Evolutionary conservation across 306 rosid species (phyloP).

Genomic region (Benincasa hispida): DNA sequence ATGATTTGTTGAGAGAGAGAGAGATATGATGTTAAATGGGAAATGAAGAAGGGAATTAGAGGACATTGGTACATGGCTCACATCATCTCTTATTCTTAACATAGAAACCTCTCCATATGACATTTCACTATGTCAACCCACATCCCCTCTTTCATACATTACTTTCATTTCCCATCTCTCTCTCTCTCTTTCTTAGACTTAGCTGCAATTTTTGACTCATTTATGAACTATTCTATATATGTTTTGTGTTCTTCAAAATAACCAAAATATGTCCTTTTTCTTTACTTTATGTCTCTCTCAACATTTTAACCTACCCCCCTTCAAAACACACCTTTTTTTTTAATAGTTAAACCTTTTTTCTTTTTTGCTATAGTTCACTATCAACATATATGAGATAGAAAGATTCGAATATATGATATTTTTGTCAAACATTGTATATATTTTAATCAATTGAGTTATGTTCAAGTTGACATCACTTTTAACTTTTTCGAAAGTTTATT

Average conservation of each 20-base stretch:
- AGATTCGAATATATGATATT: too few species aligned
- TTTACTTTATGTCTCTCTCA: neutral
- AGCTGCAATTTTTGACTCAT: constrained; percentile 19
- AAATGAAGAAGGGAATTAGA: constrained; percentile 3
- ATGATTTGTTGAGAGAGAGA: neutral
- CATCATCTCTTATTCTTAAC: constrained; percentile 20
- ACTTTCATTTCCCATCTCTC: constrained; percentile 2
- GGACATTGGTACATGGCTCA: constrained; percentile 27
- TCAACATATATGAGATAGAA: too few species aligned
- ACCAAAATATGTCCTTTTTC: neutral
- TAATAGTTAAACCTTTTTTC: too few species aligned
- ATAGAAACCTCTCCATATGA: constrained; percentile 23
- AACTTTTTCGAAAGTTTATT: too few species aligned
- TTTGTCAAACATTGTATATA: too few species aligned
- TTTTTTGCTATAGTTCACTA: neutral
- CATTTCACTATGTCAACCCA: constrained; percentile 14
- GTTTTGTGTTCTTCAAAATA: neutral
- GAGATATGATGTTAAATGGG: neutral
- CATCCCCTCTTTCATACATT: constrained; percentile 14
- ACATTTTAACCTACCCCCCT: neutral
- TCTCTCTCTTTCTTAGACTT: neutral
- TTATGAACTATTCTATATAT: neutral
- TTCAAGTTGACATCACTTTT: neutral
- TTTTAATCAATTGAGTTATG: too few species aligned
- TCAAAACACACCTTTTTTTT: neutral